Conservation (phyloP, 441 rosid species). For the Adansonia rubrostipa region DNA sequence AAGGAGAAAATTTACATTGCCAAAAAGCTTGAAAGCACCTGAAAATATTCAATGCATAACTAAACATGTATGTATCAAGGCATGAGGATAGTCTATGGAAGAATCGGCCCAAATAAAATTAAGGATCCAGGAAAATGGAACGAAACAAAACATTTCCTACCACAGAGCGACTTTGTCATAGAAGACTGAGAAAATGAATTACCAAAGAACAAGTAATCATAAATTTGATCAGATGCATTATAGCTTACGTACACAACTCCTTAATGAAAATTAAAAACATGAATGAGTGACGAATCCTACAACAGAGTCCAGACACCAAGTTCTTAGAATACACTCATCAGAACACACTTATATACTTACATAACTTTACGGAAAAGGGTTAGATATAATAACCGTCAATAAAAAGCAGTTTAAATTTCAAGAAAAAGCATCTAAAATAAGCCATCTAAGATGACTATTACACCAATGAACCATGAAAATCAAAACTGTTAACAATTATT, state of each 20-base stretch:
- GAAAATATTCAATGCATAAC: background rate
- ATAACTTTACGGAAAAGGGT: conserved; percentile 13
- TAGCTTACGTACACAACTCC: background rate
- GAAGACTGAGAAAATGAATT: background rate
- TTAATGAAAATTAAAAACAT: background rate
- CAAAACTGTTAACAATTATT: background rate
- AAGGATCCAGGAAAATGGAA: conserved; percentile 13
- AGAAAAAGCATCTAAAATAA: background rate
- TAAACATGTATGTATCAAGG: conserved; percentile 4
- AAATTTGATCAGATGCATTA: conserved; percentile 3
- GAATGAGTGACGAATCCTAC: conserved; percentile 9
- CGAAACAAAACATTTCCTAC: background rate
- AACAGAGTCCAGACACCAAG: background rate
- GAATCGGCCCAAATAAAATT: background rate
- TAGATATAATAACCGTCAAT: conserved; percentile 8
- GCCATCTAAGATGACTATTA: conserved; percentile 6
- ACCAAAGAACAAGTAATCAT: background rate
- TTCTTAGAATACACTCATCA: background rate
- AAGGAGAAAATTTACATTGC: background rate
- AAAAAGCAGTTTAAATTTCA: background rate
- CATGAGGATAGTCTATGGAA: background rate
- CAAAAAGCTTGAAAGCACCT: background rate
- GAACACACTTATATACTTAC: conserved; percentile 2
- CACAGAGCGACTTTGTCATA: background rate
- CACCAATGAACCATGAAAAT: conserved; percentile 11